These are phyloP conservation scores for Saccharomyces hybrid DNA, from an alignment of 1,139 yeast genomes.

Conservation along the genomic window DNA sequence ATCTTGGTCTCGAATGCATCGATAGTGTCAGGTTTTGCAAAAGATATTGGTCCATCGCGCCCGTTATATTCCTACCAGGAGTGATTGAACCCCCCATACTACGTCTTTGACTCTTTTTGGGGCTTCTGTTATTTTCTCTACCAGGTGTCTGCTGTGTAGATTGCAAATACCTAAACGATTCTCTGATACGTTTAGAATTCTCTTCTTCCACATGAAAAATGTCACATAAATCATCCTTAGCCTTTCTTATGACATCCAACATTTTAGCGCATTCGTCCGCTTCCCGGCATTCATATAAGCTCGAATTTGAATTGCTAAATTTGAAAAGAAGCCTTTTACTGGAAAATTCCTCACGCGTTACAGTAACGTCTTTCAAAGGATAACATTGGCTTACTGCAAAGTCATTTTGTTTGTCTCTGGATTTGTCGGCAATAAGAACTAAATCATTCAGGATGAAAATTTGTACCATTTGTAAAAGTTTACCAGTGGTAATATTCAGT, in stretches of 20 bases:
- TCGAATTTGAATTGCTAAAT: conserved; percentile 15
- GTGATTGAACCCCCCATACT: conserved; percentile 14
- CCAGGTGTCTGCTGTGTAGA: conserved; percentile 26
- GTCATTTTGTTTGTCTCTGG: conserved; percentile 36
- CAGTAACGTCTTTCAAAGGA: conserved; percentile 56
- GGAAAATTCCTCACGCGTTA: conserved; percentile 29
- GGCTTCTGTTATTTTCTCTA: conserved; percentile 23
- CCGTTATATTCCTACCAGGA: background rate
- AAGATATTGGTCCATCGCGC: conserved; percentile 20
- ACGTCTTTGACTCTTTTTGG: conserved; percentile 22
- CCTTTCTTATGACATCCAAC: conserved; percentile 52
- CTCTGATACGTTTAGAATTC: conserved; percentile 40
- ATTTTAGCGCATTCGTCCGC: conserved; percentile 52
- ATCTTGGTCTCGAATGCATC: conserved; percentile 23
- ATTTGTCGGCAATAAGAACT: conserved; percentile 63
- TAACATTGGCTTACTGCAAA: conserved; percentile 74
- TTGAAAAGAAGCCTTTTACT: conserved; percentile 26
- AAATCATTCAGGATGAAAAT: conserved; percentile 72
- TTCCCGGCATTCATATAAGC: conserved; percentile 47
- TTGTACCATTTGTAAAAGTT: conserved; percentile 69
- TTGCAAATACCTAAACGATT: conserved; percentile 40
- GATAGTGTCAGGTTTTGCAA: conserved; percentile 25
- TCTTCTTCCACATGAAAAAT: conserved; percentile 36
- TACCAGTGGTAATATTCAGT: conserved; percentile 79
- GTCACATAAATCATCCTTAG: conserved; percentile 51